Evolutionary conservation across 441 rosid species (phyloP).

Genomic region (Gossypium gossypioides): DNA sequence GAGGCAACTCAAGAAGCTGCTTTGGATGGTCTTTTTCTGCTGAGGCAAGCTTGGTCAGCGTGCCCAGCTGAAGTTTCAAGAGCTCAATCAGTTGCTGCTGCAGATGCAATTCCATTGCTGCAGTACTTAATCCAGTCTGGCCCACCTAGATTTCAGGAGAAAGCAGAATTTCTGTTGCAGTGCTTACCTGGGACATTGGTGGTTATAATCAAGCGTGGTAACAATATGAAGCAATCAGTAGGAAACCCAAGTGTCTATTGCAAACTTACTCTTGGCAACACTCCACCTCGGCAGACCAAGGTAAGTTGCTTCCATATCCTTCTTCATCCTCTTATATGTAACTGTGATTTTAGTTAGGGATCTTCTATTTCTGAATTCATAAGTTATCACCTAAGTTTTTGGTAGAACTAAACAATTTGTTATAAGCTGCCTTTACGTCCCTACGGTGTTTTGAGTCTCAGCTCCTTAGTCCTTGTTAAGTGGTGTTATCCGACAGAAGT

Average conservation of each 20-base stretch:
- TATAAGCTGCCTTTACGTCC: neutral
- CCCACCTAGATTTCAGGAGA: constrained; percentile 98
- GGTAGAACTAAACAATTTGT: neutral
- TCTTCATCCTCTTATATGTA: neutral
- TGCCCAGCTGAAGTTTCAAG: constrained; percentile 96
- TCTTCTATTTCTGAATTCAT: neutral
- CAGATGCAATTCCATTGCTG: constrained; percentile 93
- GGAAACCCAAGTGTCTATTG: constrained; percentile 95
- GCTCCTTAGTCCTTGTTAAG: neutral
- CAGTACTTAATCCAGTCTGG: constrained; percentile 98
- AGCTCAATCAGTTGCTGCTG: constrained; percentile 96
- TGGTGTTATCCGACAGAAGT: too few relatives aligned
- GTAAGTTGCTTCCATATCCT: constrained; percentile 26
- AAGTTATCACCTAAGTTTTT: neutral
- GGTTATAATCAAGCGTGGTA: constrained; percentile 91
- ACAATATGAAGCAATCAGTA: constrained; percentile 97
- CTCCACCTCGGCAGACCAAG: constrained; percentile 83
- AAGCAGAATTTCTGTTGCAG: constrained; percentile 90
- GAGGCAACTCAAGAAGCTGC: constrained; percentile 99
- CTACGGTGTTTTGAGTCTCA: neutral
- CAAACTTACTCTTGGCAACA: constrained; percentile 87
- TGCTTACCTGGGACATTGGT: constrained; percentile 97
- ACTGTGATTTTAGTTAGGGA: neutral
- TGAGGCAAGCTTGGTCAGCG: constrained; percentile 99
- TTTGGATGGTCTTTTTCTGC: constrained; percentile 84